These are phyloP conservation scores for Puccinellia tenuiflora DNA, from an alignment of 176 grass and related monocot species.

Conservation along the genomic window DNA sequence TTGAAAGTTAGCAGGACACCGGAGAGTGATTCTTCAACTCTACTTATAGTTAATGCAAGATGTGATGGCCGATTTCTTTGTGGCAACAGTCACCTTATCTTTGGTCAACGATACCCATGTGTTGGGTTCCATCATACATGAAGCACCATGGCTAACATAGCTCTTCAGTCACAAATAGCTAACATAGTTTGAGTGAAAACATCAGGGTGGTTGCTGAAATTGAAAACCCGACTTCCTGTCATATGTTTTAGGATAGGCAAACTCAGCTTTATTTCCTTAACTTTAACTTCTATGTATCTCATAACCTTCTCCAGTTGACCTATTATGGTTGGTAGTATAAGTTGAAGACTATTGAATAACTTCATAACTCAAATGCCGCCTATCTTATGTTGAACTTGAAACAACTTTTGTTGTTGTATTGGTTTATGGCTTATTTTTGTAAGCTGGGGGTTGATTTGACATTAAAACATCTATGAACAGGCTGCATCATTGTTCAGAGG, in stretches of 20 bases:
- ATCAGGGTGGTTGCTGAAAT: too few relatives aligned
- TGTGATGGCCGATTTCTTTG: background rate
- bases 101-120: too few relatives aligned
- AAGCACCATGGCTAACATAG: background rate
- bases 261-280: too few relatives aligned
- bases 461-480: slow-evolving; percentile 32
- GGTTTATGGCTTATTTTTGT: slow-evolving; percentile 1
- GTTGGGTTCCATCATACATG: too few relatives aligned
- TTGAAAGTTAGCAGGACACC: background rate
- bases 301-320: background rate
- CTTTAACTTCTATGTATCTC: background rate
- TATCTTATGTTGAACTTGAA: background rate
- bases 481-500: slow-evolving; percentile 83
- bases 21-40: background rate
- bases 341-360: background rate
- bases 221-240: too few relatives aligned
- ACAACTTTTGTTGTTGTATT: background rate
- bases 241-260: too few relatives aligned
- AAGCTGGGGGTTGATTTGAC: background rate
- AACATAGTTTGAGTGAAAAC: too few relatives aligned
- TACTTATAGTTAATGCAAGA: background rate
- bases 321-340: background rate
- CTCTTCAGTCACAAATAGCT: background rate
- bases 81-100: background rate
- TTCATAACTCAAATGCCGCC: background rate